Evolutionary conservation across 73 alveolate species (phyloP).

Genomic region (Urostyla sp.): DNA sequence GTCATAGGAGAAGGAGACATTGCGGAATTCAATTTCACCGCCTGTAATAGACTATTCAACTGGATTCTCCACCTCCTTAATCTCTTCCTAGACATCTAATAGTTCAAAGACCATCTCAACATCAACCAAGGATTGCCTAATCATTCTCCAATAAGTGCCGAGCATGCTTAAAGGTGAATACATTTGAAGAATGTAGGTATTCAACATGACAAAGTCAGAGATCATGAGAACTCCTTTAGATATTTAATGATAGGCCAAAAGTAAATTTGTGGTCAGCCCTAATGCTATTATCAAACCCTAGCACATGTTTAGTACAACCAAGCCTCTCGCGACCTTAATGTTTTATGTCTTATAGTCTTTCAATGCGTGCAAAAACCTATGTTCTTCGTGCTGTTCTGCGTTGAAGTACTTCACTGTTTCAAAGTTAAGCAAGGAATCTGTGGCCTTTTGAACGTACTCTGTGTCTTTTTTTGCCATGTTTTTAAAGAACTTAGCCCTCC

Average conservation of each 20-base stretch:
- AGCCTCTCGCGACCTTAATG: conserved; percentile 42
- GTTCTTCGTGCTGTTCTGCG: conserved; percentile 71
- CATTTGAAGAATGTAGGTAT: conserved; percentile 65
- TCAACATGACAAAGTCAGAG: conserved; percentile 77
- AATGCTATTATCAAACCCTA: conserved; percentile 43
- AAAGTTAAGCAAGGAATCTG: conserved; percentile 77
- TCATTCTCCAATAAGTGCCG: conserved; percentile 70
- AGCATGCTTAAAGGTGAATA: conserved; percentile 69
- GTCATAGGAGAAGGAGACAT: conserved; percentile 69
- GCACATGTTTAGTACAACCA: conserved; percentile 61
- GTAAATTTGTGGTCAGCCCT: conserved; percentile 60
- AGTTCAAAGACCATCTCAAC: conserved; percentile 70
- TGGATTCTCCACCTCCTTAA: conserved; percentile 56
- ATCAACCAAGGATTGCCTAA: conserved; percentile 73
- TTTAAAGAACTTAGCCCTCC: conserved; percentile 71
- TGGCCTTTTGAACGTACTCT: conserved; percentile 68
- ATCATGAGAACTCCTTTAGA: conserved; percentile 37
- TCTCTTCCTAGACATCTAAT: conserved; percentile 49
- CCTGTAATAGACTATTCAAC: conserved; percentile 2
- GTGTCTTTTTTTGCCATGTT: conserved; percentile 49
- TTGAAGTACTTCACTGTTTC: conserved; percentile 81
- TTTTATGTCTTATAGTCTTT: conserved; percentile 56
- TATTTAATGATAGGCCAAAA: conserved; percentile 52
- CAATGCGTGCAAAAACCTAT: conserved; percentile 60
- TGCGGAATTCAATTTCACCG: conserved; percentile 57